A percentile compares a stretch with the other conserved stretches of the same genome.
These are phyloP conservation scores for Carex myosuroides DNA, from an alignment of 176 grass and related monocot species.

Conservation along the genomic window DNA sequence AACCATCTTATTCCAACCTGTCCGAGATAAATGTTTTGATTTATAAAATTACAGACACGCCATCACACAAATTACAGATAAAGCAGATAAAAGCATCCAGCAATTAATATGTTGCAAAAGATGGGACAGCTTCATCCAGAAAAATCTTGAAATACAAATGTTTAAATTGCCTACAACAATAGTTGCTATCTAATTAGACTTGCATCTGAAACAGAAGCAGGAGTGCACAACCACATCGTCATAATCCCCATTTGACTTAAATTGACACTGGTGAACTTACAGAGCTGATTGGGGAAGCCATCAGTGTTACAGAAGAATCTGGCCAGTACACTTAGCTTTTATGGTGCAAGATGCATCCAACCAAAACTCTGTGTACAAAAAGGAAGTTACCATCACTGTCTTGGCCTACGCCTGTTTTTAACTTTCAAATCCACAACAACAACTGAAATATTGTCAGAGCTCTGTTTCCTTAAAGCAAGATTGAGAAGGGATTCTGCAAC, in stretches of 20 bases:
- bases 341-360: background rate
- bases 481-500: slow-evolving; percentile 29
- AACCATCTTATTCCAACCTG: background rate
- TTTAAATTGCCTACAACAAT: background rate
- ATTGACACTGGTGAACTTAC: background rate
- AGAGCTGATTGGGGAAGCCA: background rate
- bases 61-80: background rate
- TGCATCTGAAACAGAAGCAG: background rate
- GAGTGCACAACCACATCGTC: background rate
- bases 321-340: background rate
- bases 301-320: background rate
- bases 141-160: background rate
- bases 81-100: background rate
- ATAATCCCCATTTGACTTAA: background rate
- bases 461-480: slow-evolving; percentile 34
- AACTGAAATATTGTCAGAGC: slow-evolving; percentile 44
- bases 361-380: background rate
- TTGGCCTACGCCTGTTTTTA: slow-evolving; percentile 27
- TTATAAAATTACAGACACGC: background rate
- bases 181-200: background rate
- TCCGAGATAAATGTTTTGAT: background rate
- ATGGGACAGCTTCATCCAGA: background rate
- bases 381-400: slow-evolving; percentile 10
- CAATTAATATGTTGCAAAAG: background rate
- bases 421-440: slow-evolving; percentile 41